Evolutionary conservation across 2,329 filamentous ascomycete species (phyloP), one percentile per base, ranked within the genome.

Genomic region (Bipolaris gigantea): DNA sequence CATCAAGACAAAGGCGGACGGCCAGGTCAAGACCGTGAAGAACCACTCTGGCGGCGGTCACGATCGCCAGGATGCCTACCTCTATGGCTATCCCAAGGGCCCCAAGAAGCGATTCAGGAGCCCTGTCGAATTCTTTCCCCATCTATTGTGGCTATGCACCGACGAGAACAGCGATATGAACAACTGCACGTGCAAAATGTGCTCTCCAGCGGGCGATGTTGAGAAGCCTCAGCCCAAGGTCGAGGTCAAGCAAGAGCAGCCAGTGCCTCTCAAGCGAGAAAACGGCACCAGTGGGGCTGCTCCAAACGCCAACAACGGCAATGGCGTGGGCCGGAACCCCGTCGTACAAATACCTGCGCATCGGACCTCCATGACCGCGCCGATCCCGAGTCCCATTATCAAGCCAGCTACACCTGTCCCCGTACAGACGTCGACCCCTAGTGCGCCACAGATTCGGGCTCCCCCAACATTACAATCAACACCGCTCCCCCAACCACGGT

Each of bases 71-170:
- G 83, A 86, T 64, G 81, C 81, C 30, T 85, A 85, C 59, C 75
- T 86, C 5, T 85, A 85, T 65, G 83, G 83, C 18, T 82, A 85
- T 63, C 83, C 83, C 2, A 72, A 77, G 41, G 83, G 83, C 15
- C 76, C 80, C 16, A 81, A 79, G 67, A 85, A 84, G 70, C 77
- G 82, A 44, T 86, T 80, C 65, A 72, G 83, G 50, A 85, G 82
- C 62, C 82, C 83, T 0, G 78, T 77, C 47, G 83, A 85, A 57
- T 85, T 85, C 73, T 83, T 84, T 56, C 82, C 81, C 2, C 83
- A 86, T 65, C 70, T 85, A 3, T 67, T 84, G 1, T 84, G 83
- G 81, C 77, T 86, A 2, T 74, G 73, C 42, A 80, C 79, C 18
- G 83, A 85, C 59, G 76, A 79, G 55, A 75, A 73, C 33, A 79